Conservation (phyloP, 768 basidiomycete species). For the Tricholoma flavovirens region DNA sequence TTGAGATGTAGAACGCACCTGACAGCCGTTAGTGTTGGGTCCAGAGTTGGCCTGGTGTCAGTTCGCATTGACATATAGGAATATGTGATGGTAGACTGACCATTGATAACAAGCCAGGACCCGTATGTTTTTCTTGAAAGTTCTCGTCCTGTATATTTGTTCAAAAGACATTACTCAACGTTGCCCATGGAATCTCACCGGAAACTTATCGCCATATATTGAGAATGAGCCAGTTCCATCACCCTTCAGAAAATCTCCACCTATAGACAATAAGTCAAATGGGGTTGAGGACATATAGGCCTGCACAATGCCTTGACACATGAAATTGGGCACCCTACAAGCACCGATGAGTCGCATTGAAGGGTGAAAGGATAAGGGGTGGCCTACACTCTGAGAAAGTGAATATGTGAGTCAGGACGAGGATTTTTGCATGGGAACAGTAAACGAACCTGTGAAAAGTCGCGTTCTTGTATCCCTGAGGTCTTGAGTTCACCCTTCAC, state of each 20-base stretch:
- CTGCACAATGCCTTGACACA: conserved; percentile 76
- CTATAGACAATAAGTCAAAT: conserved; percentile 28
- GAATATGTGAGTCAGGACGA: conserved; percentile 10
- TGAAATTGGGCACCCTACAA: conserved; percentile 80
- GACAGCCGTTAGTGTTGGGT: conserved; percentile 90
- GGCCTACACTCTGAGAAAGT: conserved; percentile 66
- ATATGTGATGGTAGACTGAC: conserved; percentile 31
- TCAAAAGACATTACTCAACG: background rate
- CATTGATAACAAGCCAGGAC: conserved; percentile 89
- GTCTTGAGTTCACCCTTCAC: conserved; percentile 69
- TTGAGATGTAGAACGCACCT: conserved; percentile 33
- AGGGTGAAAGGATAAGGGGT: conserved; percentile 4
- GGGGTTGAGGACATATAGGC: background rate
- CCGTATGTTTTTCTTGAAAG: conserved; percentile 84
- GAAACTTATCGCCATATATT: conserved; percentile 95
- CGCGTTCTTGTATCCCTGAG: conserved; percentile 89
- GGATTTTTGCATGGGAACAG: background rate
- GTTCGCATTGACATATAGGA: background rate
- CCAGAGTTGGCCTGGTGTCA: conserved; percentile 86
- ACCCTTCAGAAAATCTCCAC: conserved; percentile 90
- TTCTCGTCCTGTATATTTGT: conserved; percentile 75
- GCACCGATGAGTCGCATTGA: conserved; percentile 9
- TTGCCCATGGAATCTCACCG: conserved; percentile 40
- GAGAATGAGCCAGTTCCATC: conserved; percentile 96
- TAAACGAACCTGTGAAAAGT: conserved; percentile 79